phyloP scores from a whole-genome alignment of 2,329 filamentous ascomycete genomes.

The Exserohilum rostratum region DNA sequence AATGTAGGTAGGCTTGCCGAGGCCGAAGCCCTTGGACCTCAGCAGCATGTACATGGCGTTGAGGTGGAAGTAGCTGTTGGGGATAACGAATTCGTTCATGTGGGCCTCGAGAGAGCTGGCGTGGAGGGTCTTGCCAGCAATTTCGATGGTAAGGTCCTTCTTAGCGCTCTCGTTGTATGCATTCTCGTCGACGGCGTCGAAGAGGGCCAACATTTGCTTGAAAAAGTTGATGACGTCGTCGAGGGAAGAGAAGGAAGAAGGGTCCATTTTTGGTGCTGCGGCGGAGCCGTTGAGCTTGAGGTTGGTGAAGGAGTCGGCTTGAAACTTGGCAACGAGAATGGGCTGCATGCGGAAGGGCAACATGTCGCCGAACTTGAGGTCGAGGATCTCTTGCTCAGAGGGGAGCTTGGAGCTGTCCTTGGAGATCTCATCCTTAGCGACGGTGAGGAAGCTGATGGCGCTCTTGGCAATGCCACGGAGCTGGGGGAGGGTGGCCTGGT shows the following conservation, averaged over 20 bases:
- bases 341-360: constrained; percentile 29
- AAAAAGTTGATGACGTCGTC: constrained; percentile 30
- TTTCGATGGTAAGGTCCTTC: constrained; percentile 19
- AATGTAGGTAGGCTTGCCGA: constrained; percentile 26
- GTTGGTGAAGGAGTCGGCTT: constrained; percentile 8
- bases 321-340: constrained; percentile 23
- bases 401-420: constrained; percentile 12
- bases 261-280: constrained; percentile 10
- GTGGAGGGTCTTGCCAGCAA: constrained; percentile 17
- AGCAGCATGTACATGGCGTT: constrained; percentile 34
- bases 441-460: constrained; percentile 23
- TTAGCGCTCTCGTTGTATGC: constrained; percentile 24
- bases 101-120: constrained; percentile 23
- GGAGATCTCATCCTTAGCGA: constrained; percentile 25
- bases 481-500: constrained; percentile 22
- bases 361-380: constrained; percentile 26
- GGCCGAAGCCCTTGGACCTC: constrained; percentile 23
- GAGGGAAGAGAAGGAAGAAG: constrained; percentile 18
- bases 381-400: constrained; percentile 24
- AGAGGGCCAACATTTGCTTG: constrained; percentile 16
- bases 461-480: constrained; percentile 13
- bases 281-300: constrained; percentile 12
- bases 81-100: constrained; percentile 22
- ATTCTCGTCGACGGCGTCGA: constrained; percentile 24
- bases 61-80: constrained; percentile 33